Evolutionary conservation across 2,329 filamentous ascomycete genomes (phyloP).

Genomic region (Purpureocillium takamizusanense): DNA sequence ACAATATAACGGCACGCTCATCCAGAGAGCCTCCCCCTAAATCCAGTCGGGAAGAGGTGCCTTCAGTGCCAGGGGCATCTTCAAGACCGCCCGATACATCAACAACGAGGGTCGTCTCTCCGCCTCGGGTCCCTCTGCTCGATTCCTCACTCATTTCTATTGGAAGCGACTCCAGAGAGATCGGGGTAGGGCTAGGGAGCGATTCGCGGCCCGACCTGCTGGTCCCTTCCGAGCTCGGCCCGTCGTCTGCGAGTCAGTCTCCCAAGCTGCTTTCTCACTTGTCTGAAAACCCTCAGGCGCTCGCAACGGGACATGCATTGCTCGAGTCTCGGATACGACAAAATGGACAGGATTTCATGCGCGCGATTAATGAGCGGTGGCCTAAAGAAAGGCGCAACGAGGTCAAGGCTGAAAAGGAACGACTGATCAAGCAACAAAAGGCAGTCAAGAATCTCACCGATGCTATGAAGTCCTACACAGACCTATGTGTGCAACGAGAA

Average conservation of each 20-base stretch:
- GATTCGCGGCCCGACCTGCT: not conserved
- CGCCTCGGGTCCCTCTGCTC: too few species aligned
- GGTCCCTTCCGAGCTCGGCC: not conserved
- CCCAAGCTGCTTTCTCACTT: conserved; percentile 19
- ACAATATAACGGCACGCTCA: conserved; percentile 4
- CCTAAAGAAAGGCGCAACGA: conserved; percentile 33
- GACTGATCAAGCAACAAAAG: conserved; percentile 34
- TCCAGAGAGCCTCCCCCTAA: not conserved
- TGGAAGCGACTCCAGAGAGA: not conserved
- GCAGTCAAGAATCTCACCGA: conserved; percentile 30
- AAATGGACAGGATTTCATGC: conserved; percentile 38
- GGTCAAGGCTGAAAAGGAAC: conserved; percentile 41
- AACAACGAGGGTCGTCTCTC: too few species aligned
- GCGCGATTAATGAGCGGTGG: conserved; percentile 36
- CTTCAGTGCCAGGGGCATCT: too few species aligned
- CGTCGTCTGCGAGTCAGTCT: conserved; percentile 14
- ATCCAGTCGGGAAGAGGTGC: too few species aligned
- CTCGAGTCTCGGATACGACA: conserved; percentile 33
- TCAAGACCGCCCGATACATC: too few species aligned
- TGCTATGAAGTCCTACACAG: conserved; percentile 32
- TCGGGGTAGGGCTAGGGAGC: not conserved
- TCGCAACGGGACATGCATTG: conserved; percentile 25
- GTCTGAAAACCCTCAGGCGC: conserved; percentile 15
- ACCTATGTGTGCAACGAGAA: conserved; percentile 34
- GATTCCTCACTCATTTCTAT: too few species aligned